Base-by-base conservation (phyloP, 2,329 filamentous ascomycete genomes). In the Leptographium flavum region DNA sequence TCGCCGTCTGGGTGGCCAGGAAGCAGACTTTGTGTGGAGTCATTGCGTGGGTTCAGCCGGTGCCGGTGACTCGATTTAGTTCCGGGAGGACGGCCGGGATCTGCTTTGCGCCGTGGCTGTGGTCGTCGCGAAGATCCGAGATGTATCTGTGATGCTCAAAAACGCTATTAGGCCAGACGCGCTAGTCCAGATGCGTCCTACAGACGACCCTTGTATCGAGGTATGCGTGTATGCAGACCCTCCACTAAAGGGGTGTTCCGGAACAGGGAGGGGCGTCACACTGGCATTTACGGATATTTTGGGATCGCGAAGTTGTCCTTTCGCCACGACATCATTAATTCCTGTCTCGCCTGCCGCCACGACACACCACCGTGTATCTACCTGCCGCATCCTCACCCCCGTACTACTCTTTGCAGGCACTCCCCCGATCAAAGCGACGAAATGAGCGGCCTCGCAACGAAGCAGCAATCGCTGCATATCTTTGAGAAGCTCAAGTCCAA, bases 401-500 rank as follows among this genome's bases (percentile, higher is more conserved):
- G n/a, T 33, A 23, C 32, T n/a, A 25, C 32, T 23, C 33, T 8
- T 17, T 17, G 14, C 22, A 25, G 37, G 22, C 22, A 28, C 23
- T 4, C 23, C 6, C 13, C 21, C 15, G 37, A 39, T 7, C n/a
- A 21, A 21, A 37, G 35, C 35, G 45, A 27, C 67, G 76, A 62
- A 47, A 81, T 81, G 76, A 74, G 69, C 63, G 72, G 72, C 64
- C 70, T 82, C 56, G 92, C 92, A 60, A 82, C 85, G 44, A 98
- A 96, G 73, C 79, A 87, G 62, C 80, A 96, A 71, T 95, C 90
- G 67, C 84, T 90, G 63, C 90, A 88, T 69, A 86, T 98, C 65
- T 98, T 98, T 68, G 85, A 94, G 71, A 95, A 95, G 71, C 70
- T 96, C 62, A 95, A 94, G 74, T 75, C 80, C 47, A 94, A 95